Evolutionary conservation across 1,139 yeast species (phyloP).

Genomic region (Suhomyces bolitotheri): DNA sequence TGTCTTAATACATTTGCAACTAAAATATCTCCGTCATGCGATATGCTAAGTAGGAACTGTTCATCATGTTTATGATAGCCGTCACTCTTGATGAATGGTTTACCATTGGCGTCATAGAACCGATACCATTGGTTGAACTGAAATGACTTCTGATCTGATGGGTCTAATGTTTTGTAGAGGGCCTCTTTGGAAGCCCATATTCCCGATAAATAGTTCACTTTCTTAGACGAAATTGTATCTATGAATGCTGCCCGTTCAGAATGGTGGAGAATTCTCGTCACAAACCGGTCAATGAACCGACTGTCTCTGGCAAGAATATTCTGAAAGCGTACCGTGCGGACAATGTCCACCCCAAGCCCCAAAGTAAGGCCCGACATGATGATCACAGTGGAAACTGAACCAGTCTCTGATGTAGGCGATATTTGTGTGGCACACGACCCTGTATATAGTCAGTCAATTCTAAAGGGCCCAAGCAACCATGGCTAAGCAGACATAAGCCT

Average conservation of each 20-base stretch:
- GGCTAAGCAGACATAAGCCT: too few relatives aligned
- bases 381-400: not conserved
- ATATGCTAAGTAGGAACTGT: conserved; percentile 53
- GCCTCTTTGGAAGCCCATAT: conserved; percentile 82
- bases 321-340: conserved; percentile 51
- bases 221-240: conserved; percentile 21
- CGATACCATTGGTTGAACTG: conserved; percentile 66
- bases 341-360: conserved; percentile 68
- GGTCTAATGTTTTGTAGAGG: conserved; percentile 58
- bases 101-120: conserved; percentile 34
- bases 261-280: conserved; percentile 52
- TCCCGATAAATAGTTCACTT: conserved; percentile 50
- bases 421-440: too few relatives aligned
- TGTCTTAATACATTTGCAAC: conserved; percentile 54
- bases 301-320: conserved; percentile 34
- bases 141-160: conserved; percentile 50
- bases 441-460: too few relatives aligned
- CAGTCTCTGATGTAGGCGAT: too few relatives aligned
- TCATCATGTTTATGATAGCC: conserved; percentile 36
- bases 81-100: conserved; percentile 41
- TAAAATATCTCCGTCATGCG: conserved; percentile 65
- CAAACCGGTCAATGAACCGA: conserved; percentile 39
- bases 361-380: conserved; percentile 5
- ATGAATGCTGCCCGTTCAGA: conserved; percentile 18
- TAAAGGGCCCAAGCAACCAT: too few relatives aligned